Conservation (phyloP, 257 asterid species). For the Ajuga chamaepitys region DNA sequence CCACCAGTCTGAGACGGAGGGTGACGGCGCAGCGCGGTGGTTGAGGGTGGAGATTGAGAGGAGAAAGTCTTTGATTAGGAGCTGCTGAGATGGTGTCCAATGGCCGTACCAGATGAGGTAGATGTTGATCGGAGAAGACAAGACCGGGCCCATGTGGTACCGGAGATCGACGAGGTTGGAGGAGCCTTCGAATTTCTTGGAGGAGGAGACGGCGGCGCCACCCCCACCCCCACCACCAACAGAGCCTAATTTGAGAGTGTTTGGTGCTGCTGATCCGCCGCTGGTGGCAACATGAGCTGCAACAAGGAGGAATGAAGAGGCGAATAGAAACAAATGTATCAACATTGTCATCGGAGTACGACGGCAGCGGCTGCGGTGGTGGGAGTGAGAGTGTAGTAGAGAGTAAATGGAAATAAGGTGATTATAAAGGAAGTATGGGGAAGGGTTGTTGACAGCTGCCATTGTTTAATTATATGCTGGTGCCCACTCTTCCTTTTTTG, state of each 20-base stretch:
- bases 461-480: constrained; percentile 13
- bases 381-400: not conserved
- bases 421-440: constrained; percentile 18
- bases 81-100: constrained; percentile 62
- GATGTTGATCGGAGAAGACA: constrained; percentile 83
- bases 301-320: too few relatives aligned
- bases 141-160: constrained; percentile 95
- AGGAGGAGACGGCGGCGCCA: constrained; percentile 41
- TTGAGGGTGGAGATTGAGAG: constrained; percentile 57
- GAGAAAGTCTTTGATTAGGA: constrained; percentile 68
- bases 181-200: constrained; percentile 80
- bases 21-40: constrained; percentile 50
- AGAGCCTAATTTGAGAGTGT: not conserved
- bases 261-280: not conserved
- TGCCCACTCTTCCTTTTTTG: not conserved
- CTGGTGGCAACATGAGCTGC: not conserved
- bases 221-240: not conserved
- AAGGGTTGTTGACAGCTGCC: constrained; percentile 66
- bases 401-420: too few relatives aligned
- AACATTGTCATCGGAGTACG: too few relatives aligned
- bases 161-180: constrained; percentile 69
- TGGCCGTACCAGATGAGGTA: constrained; percentile 87
- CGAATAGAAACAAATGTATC: not conserved
- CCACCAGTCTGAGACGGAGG: constrained; percentile 93
- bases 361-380: not conserved